These are phyloP conservation scores for Eucalyptus cloeziana DNA, from an alignment of 345 rosid species.

Conservation along the genomic window DNA sequence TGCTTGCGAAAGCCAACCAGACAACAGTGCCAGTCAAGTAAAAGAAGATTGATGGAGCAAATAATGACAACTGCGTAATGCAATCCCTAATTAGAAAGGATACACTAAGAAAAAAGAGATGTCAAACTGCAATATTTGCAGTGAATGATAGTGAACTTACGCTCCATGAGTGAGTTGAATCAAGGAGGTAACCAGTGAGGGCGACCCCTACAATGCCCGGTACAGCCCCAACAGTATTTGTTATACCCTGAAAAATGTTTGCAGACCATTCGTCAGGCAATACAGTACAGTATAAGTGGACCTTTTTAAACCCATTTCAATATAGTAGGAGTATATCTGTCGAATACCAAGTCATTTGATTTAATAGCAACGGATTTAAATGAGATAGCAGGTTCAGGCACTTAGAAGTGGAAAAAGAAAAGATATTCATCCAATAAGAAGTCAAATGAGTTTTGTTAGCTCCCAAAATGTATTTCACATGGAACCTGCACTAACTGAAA, in stretches of 20 bases:
- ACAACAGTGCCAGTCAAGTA: slow-evolving; percentile 81
- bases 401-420: background rate
- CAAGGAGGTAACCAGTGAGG: slow-evolving; percentile 86
- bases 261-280: background rate
- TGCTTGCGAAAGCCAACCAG: slow-evolving; percentile 84
- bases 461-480: background rate
- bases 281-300: background rate
- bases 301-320: background rate
- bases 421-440: background rate
- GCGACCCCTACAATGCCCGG: slow-evolving; percentile 93
- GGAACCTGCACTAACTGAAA: background rate
- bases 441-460: background rate
- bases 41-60: slow-evolving; percentile 89
- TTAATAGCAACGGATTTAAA: background rate
- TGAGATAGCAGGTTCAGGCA: background rate
- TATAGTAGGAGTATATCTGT: background rate
- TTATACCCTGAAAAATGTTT: slow-evolving; percentile 51
- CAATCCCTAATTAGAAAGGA: background rate
- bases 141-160: slow-evolving; percentile 36
- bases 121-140: background rate
- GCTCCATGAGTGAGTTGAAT: slow-evolving; percentile 92
- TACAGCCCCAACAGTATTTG: slow-evolving; percentile 84
- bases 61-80: slow-evolving; percentile 51
- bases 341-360: background rate
- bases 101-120: background rate